Evolutionary conservation across 2,329 filamentous ascomycete genomes (phyloP), one percentile per base, ranked within the genome.

Genomic region (Aspergillus tanneri): DNA sequence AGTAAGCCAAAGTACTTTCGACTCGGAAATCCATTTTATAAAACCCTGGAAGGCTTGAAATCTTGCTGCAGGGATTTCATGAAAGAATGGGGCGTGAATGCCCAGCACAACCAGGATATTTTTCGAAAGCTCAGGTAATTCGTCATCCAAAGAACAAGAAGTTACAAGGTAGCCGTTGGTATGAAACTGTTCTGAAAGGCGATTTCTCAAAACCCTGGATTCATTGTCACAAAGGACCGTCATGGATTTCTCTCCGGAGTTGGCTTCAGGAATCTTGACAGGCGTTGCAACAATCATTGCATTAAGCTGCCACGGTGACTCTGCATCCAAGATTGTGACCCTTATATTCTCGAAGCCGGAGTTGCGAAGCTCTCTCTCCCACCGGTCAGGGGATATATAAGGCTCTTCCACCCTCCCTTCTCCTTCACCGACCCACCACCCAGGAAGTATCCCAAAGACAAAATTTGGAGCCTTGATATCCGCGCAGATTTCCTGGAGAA

Each of bases 361-460:
- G 16, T 10, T n/a, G 3, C 25, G 30, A n/a, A 45, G 12, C 23
- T 35, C 22, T 10, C 25, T 27, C 8, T 45, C 34, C 42, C 42
- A 45, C 7, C 22, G 16, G 5, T 27, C 42, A 8, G 42, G 42
- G 12, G n/a, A 36, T 21, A 45, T 37, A 22, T 23, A 45, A 4
- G 42, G 42, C 9, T 12, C 21, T 11, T 35, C 4, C 11, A 36
- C 24, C 4, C 32, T 24, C 11, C 30, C 30, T 9, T 45, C 42
- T 8, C 18, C 21, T 16, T 45, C 30, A 8, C 42, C 30, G 2
- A 41, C 14, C 43, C 43, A 46, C 35, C 14, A 37, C n/a, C 43
- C 43, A 2, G 43, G 18, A 4, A 40, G 18, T 12, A n/a, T n/a
- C n/a, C n/a, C n/a, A n/a, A n/a, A n/a, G n/a, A n/a, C n/a, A n/a